phyloP scores from a whole-genome alignment of 805 yeast genomes.

The Hanseniaspora vineae region DNA sequence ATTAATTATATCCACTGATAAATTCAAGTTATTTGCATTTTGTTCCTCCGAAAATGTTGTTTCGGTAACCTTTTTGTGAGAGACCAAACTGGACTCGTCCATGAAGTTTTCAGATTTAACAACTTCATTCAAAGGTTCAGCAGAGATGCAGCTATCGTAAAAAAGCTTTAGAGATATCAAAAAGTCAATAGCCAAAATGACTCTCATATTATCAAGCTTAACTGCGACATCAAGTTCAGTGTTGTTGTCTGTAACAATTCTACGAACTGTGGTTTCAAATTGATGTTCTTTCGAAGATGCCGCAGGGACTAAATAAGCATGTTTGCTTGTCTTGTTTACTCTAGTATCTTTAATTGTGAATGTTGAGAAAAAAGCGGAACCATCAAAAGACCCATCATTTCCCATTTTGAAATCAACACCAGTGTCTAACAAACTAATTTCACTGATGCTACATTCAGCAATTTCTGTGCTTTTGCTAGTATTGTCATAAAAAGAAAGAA shows the following conservation, averaged over 20 bases:
- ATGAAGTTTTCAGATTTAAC: too few relatives aligned
- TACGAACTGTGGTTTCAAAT: slow-evolving; percentile 41
- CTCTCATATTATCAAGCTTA: slow-evolving; percentile 18
- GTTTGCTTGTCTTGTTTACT: slow-evolving; percentile 46
- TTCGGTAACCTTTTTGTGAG: slow-evolving; percentile 1
- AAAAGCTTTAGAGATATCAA: slow-evolving; percentile 61
- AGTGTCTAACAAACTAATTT: slow-evolving; percentile 46
- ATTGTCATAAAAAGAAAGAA: slow-evolving; percentile 46
- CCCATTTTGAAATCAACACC: slow-evolving; percentile 38
- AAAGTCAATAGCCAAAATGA: slow-evolving; percentile 73
- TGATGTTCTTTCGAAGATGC: slow-evolving; percentile 53
- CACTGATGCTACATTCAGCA: slow-evolving; percentile 35
- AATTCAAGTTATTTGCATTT: slow-evolving; percentile 26
- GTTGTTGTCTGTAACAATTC: slow-evolving; percentile 28
- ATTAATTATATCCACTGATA: slow-evolving; percentile 57
- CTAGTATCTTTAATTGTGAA: slow-evolving; percentile 72
- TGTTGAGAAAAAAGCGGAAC: slow-evolving; percentile 54
- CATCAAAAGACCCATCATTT: slow-evolving; percentile 40
- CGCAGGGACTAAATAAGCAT: slow-evolving; percentile 70
- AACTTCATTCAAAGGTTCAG: too few relatives aligned
- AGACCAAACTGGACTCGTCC: neutral
- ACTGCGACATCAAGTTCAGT: slow-evolving; percentile 51
- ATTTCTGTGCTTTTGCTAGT: slow-evolving; percentile 29
- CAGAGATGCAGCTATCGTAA: too few relatives aligned
- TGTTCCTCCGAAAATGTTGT: slow-evolving; percentile 5